These are phyloP conservation scores for Alternaria viburni DNA, from an alignment of 2,329 filamentous ascomycete genomes.

Conservation along the genomic window DNA sequence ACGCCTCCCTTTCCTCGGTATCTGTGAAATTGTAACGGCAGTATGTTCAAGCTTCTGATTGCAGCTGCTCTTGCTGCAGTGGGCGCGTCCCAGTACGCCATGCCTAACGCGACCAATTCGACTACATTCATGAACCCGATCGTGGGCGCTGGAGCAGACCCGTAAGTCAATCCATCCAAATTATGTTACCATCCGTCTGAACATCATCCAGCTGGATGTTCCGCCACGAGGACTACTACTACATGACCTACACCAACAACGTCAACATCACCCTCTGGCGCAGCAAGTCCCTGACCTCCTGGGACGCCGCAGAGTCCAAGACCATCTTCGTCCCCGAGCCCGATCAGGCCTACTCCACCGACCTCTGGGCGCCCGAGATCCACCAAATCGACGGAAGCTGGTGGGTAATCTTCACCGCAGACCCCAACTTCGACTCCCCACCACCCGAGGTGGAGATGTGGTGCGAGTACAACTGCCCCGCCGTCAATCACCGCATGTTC, in stretches of 20 bases:
- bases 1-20: neutral
- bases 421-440: conserved; percentile 55
- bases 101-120: conserved; percentile 18
- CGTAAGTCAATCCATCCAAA: conserved; percentile 34
- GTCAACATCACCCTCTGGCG: conserved; percentile 53
- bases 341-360: conserved; percentile 54
- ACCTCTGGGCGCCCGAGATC: conserved; percentile 60
- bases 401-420: conserved; percentile 62
- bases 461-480: conserved; percentile 57
- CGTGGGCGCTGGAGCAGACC: conserved; percentile 52
- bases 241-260: conserved; percentile 54
- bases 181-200: neutral
- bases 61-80: conserved; percentile 24
- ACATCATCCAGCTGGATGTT: conserved; percentile 48
- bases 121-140: conserved; percentile 56
- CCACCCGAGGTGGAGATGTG: conserved; percentile 57
- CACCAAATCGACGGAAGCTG: conserved; percentile 55
- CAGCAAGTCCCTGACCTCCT: conserved; percentile 52
- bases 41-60: conserved; percentile 29
- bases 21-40: neutral
- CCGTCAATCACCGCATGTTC: conserved; percentile 60
- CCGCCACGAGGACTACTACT: conserved; percentile 51
- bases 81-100: conserved; percentile 24
- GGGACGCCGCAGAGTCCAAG: conserved; percentile 53
- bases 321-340: conserved; percentile 51